Conservation (phyloP, 2,329 filamentous ascomycete species). For the Bipolaris cookei region DNA sequence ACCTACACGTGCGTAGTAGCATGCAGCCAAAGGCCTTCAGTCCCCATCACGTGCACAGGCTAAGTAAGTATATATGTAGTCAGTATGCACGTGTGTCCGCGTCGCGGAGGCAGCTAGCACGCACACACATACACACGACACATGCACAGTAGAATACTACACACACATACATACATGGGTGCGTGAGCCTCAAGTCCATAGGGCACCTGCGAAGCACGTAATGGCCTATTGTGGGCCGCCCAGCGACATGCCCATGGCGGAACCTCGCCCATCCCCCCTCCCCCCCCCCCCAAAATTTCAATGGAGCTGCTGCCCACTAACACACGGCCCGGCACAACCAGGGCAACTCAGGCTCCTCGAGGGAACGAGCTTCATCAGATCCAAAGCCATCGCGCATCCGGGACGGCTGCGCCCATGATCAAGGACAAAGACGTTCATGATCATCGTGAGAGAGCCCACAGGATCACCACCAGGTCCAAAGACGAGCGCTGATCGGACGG, state of each 20-base stretch:
- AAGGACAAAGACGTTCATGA: conserved; percentile 3
- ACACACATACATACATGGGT: too few relatives aligned
- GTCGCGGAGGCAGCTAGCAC: too few relatives aligned
- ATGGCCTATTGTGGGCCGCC: too few relatives aligned
- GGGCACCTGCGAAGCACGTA: too few relatives aligned
- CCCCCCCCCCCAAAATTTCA: neutral
- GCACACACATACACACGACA: too few relatives aligned
- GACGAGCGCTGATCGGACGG: conserved; percentile 7
- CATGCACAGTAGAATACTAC: too few relatives aligned
- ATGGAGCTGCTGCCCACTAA: neutral
- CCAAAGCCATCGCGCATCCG: neutral
- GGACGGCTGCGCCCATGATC: neutral
- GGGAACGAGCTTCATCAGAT: neutral
- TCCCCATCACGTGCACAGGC: neutral
- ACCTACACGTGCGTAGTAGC: too few relatives aligned
- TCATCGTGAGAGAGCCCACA: conserved; percentile 6
- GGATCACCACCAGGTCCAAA: conserved; percentile 7
- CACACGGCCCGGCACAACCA: neutral
- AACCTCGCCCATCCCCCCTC: too few relatives aligned
- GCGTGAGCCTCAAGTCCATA: too few relatives aligned
- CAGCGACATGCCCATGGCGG: too few relatives aligned
- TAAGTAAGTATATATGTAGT: neutral
- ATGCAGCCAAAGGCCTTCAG: too few relatives aligned
- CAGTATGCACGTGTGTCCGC: too few relatives aligned
- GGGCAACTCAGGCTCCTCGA: neutral